Base-by-base conservation (phyloP, 1,139 yeast genomes). In the Taphrina confusa region DNA sequence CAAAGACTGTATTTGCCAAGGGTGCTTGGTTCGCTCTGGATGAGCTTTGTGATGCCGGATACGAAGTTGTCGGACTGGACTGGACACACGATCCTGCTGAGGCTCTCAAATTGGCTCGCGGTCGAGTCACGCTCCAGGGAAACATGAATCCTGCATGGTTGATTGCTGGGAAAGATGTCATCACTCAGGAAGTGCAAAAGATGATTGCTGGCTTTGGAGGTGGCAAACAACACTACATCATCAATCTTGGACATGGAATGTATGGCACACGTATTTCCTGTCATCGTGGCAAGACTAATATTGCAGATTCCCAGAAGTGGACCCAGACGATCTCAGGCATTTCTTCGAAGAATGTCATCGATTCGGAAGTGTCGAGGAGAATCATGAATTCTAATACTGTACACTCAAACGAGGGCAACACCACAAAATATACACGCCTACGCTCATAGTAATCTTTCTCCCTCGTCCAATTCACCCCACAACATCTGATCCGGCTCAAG, bases 1-100 rank as follows among this genome's bases (percentile, higher is more conserved):
- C 98, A 42, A 75, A 92, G 70, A 87, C 96, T 0, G 84, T 90
- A 3, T 92, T 92, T 70, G 92, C 97, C 34, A 92, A 91, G 75
- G 96, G 96, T 55, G 95, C 98, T 0, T 92, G 97, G 97, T 92
- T 90, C 69, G 97, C 97, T 3, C 77, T 92, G 62, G 94, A 92
- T 68, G 86, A 84, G 61, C 78, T 92, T 65, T 87, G 96, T 70
- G 83, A 82, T 45, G 76, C 88, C n/a, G 95, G 94, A 6, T 94
- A 89, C 74, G 84, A 91, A 69, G 82, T 83, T 25, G 90, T 92
- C 18, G 90, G 97, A 1, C 79, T 92, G 62, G 98, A 92, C 73
- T 92, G 97, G 97, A 77, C 84, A 50, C 85, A 84, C 75, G 84
- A 81, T 66, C 98, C 98, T 25, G 82, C 78, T 60, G 89, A 87